Base-by-base conservation (phyloP, 2,329 filamentous ascomycete species). In the Juglanconis oblonga region DNA sequence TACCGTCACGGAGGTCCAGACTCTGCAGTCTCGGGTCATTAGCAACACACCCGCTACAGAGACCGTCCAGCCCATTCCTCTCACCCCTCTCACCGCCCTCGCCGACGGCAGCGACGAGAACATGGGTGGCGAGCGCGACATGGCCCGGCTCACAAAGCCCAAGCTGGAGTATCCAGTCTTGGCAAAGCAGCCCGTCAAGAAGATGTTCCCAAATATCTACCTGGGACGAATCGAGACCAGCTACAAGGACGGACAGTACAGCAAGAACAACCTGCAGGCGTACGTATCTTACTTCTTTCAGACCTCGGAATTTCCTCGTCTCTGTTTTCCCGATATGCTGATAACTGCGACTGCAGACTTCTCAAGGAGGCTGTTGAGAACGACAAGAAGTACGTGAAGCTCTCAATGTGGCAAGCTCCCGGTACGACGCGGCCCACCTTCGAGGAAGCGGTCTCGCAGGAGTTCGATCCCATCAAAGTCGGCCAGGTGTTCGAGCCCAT, bases 401-500 rank as follows among this genome's bases (percentile, higher is more conserved):
- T 99, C 59, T 91, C 83, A 61, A 91, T 92, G 60, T 97, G 93
- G 85, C 88, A 90, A 59, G 91, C 92, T 13, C 93, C 93, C 1
- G 80, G 88, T 68, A 86, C 91, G 54, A 82, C 87, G 32, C 87
- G 95, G 14, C 95, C 95, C 2, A 87, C 88, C 3, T 99, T 99
- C 77, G 78, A 93, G 64, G 91, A 97, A 58, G 94, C 93, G 5
- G 78, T 81, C n/a, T 79, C 78, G 52, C 87, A 96, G 66, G 78
- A 87, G 6, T 99, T 94, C 78, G 84, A 82, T 55, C 82, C 87
- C 52, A 90, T 93, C 8, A 79, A 84, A 17, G 86, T 92, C 57
- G 93, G 94, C 61, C 82, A 89, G 60, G 86, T 81, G 6, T 98
- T 98, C 67, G 95, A 95, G 0, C 95, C 95, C 2, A 95, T 92